Base-by-base conservation (phyloP, 768 basidiomycete genomes). In the Pilatotrama ljubarskyi region DNA sequence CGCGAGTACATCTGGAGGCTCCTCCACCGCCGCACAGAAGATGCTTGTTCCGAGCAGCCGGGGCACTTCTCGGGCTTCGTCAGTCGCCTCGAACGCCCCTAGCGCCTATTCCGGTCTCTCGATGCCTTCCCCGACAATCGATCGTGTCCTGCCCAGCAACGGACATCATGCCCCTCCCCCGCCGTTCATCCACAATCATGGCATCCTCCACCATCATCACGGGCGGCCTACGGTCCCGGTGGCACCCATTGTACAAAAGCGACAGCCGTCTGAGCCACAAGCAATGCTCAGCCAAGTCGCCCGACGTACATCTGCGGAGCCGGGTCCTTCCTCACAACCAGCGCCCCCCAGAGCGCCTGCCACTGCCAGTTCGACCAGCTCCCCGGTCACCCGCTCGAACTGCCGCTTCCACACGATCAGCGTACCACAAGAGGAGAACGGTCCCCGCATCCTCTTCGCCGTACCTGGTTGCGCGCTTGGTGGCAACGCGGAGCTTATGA, bases 321-420 rank as follows among this genome's bases (percentile, higher is more conserved):
- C 59, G 3, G 53, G 51, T 5, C 54, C 67, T 20, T 58, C 65
- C 48, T 49, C 59, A 18, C 58, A 58, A 37, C 51, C 56, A 15
- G 55, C 52, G 8, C 56, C 68, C 2, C 14, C 52, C 18, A n/a
- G 20, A 58, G 20, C 29, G 29, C 29, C 42, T 17, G 3, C 26
- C 32, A 8, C 64, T 40, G 36, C 49, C 20, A 29, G 25, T 40
- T 20, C 49, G 35, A 43, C 72, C 13, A 77, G 72, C 54, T 79
- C 84, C 2, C 85, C 84, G 0, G 80, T 84, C 7, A 88, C 86
- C 15, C 82, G 88, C 5, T 88, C 88, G 3, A 80, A 88, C 53
- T 90, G 88, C 64, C 83, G 84, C 40, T 90, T 84, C 70, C 86
- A 85, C 67, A 83, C 80, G 59, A 85, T 90, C 66, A 85, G 84